Conservation (phyloP, 2,329 filamentous ascomycete species). For the Sporothrix dimorphospora region DNA sequence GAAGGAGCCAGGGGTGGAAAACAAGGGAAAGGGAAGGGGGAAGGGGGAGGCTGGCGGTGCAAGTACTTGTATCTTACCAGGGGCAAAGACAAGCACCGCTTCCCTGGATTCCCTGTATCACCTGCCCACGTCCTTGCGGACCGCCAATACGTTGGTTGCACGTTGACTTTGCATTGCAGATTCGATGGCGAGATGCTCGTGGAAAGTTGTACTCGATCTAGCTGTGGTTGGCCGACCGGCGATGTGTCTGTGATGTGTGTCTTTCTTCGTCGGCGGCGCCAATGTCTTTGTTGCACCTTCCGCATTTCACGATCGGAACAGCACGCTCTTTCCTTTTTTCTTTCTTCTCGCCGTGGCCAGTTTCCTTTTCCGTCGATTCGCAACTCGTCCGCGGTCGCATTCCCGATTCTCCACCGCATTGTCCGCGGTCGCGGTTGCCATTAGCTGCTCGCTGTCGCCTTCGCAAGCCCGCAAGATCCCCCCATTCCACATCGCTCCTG, state of each 20-base stretch:
- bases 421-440: neutral
- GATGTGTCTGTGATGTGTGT: neutral
- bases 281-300: conserved; percentile 20
- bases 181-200: conserved; percentile 14
- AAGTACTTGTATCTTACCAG: neutral
- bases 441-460: neutral
- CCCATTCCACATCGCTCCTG: conserved; percentile 14
- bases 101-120: neutral
- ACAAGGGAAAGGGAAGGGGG: neutral
- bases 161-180: conserved; percentile 9
- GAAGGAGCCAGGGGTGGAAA: conserved; percentile 9
- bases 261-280: neutral
- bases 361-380: conserved; percentile 19
- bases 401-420: neutral
- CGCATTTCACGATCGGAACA: neutral
- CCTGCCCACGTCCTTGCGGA: neutral
- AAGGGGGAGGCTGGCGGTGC: neutral
- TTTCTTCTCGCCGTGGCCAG: neutral
- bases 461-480: neutral
- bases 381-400: neutral
- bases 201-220: neutral
- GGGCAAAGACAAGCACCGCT: conserved; percentile 7
- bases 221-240: neutral
- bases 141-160: neutral
- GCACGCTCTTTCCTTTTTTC: neutral